Evolutionary conservation across 768 basidiomycete species (phyloP).

Genomic region (Agrocybe praecox): DNA sequence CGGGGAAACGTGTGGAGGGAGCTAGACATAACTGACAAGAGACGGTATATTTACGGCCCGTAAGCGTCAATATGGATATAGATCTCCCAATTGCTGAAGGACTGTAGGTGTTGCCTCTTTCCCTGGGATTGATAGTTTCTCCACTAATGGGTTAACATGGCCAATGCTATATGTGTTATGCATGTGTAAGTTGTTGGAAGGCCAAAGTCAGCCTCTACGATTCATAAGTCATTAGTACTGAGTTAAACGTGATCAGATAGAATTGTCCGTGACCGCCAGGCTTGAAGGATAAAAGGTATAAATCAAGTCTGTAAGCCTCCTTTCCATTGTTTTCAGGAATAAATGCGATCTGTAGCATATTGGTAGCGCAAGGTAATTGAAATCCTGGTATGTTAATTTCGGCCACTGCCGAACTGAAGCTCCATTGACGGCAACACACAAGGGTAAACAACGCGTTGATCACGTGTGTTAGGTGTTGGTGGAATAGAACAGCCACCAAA

Average conservation of each 20-base stretch:
- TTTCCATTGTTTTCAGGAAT: no score
- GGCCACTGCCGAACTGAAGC: not conserved
- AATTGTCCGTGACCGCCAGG: no score
- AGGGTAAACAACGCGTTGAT: conserved; percentile 38
- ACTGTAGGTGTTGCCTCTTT: not conserved
- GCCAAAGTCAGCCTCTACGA: not conserved
- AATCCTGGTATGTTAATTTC: no score
- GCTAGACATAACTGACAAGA: not conserved
- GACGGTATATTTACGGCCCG: not conserved
- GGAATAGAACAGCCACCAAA: conserved; percentile 12
- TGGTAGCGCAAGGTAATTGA: no score
- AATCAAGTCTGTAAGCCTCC: no score
- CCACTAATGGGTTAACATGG: not conserved
- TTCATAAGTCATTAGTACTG: no score
- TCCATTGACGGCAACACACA: conserved; percentile 3
- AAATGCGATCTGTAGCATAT: no score
- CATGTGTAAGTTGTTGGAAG: not conserved
- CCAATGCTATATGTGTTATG: not conserved
- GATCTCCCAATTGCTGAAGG: not conserved
- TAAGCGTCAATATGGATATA: not conserved
- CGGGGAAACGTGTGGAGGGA: not conserved
- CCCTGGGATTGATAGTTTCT: not conserved
- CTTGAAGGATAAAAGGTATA: no score
- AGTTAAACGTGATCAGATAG: no score
- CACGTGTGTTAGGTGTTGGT: conserved; percentile 32